A percentile compares a stretch with the other conserved stretches of the same genome.
phyloP scores from a whole-genome alignment of 495 filamentous ascomycete species.

The Neurospora tetrasperma region DNA sequence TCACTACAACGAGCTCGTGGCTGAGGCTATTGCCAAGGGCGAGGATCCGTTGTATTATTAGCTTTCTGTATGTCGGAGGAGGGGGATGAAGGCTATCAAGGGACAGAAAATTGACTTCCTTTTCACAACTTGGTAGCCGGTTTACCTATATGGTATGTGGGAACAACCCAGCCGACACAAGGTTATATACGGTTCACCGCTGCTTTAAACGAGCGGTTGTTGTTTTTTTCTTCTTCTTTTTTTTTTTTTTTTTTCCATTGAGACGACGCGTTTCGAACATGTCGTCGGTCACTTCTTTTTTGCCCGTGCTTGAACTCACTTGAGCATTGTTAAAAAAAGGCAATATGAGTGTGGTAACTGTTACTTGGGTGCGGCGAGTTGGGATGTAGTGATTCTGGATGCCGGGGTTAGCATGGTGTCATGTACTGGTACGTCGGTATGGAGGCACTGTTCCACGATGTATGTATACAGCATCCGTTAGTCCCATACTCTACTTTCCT shows the following conservation, averaged over 20 bases:
- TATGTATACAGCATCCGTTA: neutral
- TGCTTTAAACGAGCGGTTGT: too few species aligned
- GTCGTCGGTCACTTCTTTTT: too few species aligned
- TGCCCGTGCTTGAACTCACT: too few species aligned
- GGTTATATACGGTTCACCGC: too few species aligned
- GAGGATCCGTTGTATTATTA: slow-evolving; percentile 3
- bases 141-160: too few species aligned
- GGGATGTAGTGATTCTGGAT: neutral
- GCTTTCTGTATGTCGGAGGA: neutral
- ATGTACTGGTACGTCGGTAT: neutral
- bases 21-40: slow-evolving; percentile 20
- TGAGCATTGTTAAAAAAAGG: too few species aligned
- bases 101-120: neutral
- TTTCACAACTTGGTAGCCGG: too few species aligned
- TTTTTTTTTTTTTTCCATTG: too few species aligned
- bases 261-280: too few species aligned
- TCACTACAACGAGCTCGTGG: slow-evolving; percentile 20
- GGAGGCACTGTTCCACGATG: neutral
- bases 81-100: too few species aligned
- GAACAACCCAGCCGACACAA: too few species aligned
- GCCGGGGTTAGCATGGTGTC: neutral
- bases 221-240: too few species aligned
- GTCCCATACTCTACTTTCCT: neutral
- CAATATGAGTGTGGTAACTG: neutral
- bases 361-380: neutral